Base-by-base conservation (phyloP, 1,139 yeast genomes). In the Candida sp. region DNA sequence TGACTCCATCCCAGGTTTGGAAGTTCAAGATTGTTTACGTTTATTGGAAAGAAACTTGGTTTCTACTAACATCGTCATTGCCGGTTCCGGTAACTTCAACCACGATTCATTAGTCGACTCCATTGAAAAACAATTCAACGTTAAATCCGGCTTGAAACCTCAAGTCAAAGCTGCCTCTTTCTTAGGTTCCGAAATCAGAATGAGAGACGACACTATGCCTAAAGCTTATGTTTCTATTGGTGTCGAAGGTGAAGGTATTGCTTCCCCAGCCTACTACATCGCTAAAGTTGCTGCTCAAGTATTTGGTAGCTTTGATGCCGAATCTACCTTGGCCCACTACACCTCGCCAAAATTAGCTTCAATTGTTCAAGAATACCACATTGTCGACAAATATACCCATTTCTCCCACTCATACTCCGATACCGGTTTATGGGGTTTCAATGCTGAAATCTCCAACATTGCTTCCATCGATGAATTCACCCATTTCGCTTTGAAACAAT, bases 321-420 rank as follows among this genome's bases (percentile, higher is more conserved):
- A 61, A 52, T 74, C 82, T 50, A 79, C 87, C 58, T 55, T 63
- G 47, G 70, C 88, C 42, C 71, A 73, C 55, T 82, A 80, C 74
- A 85, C 88, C 63, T 93, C 96, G 65, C 82, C 96, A 52, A 89
- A 89, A 73, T 79, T 93, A 61, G 81, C 95, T 49, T 82, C 84
- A 61, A 75, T 82, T 60, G 81, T 86, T 51, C 79, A 75, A 66
- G 88, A 82, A 61, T 81, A 81, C 72, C 87, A 83, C 64, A 71
- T 86, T 61, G 84, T 84, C 58, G 90, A 84, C 63, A 72, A 77
- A 52, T 84, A 75, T 73, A 66, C 77, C 55, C 93, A 85, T 69
- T 86, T 83, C 75, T 80, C 88, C 52, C 66, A 67, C 45, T 81
- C 88, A 42, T 85, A 81, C 75, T 76, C 86, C 53, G 89, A 85